These are phyloP conservation scores for Suillus cothurnatus DNA, from an alignment of 768 basidiomycete genomes.

Conservation along the genomic window DNA sequence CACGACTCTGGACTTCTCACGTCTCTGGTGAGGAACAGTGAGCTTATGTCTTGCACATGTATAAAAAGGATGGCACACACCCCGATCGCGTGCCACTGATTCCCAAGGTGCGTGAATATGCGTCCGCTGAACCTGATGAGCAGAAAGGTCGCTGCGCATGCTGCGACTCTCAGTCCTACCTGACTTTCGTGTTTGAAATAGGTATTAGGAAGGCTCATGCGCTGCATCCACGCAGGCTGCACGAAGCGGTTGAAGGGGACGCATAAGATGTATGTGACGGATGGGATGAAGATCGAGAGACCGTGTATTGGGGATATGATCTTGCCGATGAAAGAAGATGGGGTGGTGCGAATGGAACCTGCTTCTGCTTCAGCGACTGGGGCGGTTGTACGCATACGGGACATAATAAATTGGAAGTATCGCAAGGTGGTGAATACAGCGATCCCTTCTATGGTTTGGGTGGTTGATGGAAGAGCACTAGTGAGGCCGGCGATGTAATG, in stretches of 20 bases:
- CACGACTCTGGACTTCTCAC: constrained; percentile 33
- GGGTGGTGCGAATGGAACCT: constrained; percentile 18
- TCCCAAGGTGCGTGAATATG: constrained; percentile 24
- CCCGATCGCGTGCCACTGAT: constrained; percentile 36
- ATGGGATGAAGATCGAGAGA: constrained; percentile 24
- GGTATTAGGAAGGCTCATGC: constrained; percentile 27
- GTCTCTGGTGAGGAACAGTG: constrained; percentile 17
- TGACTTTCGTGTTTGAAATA: constrained; percentile 26
- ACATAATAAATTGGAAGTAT: constrained; percentile 23
- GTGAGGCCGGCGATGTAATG: constrained; percentile 30
- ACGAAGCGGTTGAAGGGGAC: constrained; percentile 32
- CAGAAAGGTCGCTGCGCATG: constrained; percentile 28
- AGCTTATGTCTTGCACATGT: background rate
- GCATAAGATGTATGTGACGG: constrained; percentile 29
- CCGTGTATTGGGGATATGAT: constrained; percentile 32
- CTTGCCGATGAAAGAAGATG: constrained; percentile 25
- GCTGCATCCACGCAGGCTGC: constrained; percentile 39
- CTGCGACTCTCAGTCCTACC: constrained; percentile 26
- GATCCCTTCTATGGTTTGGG: constrained; percentile 26
- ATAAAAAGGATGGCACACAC: constrained; percentile 15
- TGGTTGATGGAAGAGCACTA: background rate
- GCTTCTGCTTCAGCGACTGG: constrained; percentile 15
- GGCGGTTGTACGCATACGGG: constrained; percentile 7
- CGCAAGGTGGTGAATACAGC: constrained; percentile 28
- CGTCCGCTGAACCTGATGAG: constrained; percentile 17